Conservation (phyloP, 805 yeast species). For the Yamadazyma kitorensis region DNA sequence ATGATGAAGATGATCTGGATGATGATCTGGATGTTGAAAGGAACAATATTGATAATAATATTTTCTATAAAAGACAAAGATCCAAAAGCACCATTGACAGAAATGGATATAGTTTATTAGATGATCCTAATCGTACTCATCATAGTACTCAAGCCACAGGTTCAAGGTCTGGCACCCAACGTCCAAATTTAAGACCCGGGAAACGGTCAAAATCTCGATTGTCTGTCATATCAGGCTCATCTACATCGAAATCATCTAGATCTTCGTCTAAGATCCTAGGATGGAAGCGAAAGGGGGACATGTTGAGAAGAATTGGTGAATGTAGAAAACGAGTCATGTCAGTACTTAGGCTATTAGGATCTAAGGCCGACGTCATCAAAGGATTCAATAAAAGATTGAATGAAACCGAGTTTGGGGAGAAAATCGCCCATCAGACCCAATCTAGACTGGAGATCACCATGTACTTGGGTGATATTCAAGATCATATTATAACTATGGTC, state of each 20-base stretch:
- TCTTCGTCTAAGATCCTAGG: constrained; percentile 48
- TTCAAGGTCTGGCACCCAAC: constrained; percentile 6
- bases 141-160: no score
- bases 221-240: constrained; percentile 6
- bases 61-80: constrained; percentile 33
- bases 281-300: constrained; percentile 92
- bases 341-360: constrained; percentile 74
- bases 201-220: constrained; percentile 1
- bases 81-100: constrained; percentile 38
- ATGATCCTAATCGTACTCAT: constrained; percentile 4
- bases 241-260: constrained; percentile 1
- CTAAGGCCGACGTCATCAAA: constrained; percentile 96
- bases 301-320: constrained; percentile 93
- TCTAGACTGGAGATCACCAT: constrained; percentile 70
- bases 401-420: constrained; percentile 35
- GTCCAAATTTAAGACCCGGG: constrained; percentile 5
- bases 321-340: constrained; percentile 94
- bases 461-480: constrained; percentile 96
- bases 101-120: constrained; percentile 11
- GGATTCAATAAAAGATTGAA: constrained; percentile 89
- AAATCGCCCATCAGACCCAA: constrained; percentile 40
- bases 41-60: no score
- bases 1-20: constrained; percentile 41
- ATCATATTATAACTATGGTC: constrained; percentile 96
- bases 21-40: constrained; percentile 26